Conservation (phyloP, 2,329 filamentous ascomycete genomes). For the Pseudogymnoascus sp. region DNA sequence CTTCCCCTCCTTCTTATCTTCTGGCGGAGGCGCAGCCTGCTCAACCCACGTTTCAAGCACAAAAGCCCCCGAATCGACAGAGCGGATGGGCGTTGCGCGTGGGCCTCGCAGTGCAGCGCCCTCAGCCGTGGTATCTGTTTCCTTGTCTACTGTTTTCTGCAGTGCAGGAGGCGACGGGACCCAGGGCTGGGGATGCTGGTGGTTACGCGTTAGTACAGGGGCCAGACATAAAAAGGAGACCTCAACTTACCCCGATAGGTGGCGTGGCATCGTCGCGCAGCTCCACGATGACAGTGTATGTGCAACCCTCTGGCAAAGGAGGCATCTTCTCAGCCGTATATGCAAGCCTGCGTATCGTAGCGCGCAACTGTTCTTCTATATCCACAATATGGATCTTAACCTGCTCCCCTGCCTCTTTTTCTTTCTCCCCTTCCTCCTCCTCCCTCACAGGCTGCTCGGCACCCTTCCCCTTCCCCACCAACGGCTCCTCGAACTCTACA, state of each 20-base stretch:
- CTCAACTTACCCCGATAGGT: slow-evolving; percentile 46
- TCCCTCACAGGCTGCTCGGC: slow-evolving; percentile 1
- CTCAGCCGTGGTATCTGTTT: slow-evolving; percentile 19
- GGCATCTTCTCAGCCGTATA: slow-evolving; percentile 49
- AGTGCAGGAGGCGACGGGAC: slow-evolving; percentile 42
- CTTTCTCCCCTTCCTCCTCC: slow-evolving; percentile 9
- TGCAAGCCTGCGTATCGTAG: slow-evolving; percentile 53
- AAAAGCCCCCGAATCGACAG: slow-evolving; percentile 56
- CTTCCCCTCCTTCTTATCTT: not conserved
- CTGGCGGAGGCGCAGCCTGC: slow-evolving; percentile 35
- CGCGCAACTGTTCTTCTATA: slow-evolving; percentile 65
- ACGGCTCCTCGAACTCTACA: slow-evolving; percentile 27
- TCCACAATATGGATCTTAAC: slow-evolving; percentile 44
- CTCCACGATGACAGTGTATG: slow-evolving; percentile 70
- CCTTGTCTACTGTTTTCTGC: slow-evolving; percentile 27
- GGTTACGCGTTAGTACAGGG: slow-evolving; percentile 10
- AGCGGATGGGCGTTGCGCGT: slow-evolving; percentile 51
- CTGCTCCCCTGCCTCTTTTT: slow-evolving; percentile 12
- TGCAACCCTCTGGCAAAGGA: slow-evolving; percentile 54
- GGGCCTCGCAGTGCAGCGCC: slow-evolving; percentile 38
- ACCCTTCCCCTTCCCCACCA: slow-evolving; percentile 11
- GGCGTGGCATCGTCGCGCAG: slow-evolving; percentile 45
- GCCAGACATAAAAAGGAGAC: not conserved
- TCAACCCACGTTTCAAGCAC: slow-evolving; percentile 63
- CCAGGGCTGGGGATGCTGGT: slow-evolving; percentile 52